These are phyloP conservation scores for Aristolochia contorta DNA, from an alignment of 164 flowering plant genomes.

Conservation along the genomic window DNA sequence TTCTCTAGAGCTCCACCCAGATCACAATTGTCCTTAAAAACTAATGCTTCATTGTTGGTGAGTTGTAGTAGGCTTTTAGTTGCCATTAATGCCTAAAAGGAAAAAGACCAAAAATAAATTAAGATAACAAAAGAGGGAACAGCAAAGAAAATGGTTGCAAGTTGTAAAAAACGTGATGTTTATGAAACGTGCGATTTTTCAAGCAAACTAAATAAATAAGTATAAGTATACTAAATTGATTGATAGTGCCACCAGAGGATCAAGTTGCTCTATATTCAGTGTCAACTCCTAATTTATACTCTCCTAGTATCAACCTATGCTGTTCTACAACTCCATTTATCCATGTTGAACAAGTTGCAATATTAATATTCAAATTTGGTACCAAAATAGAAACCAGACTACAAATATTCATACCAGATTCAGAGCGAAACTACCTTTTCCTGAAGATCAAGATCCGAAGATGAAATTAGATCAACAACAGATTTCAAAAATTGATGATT, in stretches of 20 bases:
- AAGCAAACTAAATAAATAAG: not conserved
- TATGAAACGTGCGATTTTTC: too few species aligned
- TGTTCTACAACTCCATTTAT: too few species aligned
- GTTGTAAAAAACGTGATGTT: not conserved
- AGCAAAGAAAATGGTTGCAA: too few species aligned
- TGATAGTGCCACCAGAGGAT: not conserved
- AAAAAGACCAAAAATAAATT: not conserved
- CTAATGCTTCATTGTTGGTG: slow-evolving; percentile 34
- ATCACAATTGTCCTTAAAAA: slow-evolving; percentile 53
- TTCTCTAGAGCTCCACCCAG: slow-evolving; percentile 54
- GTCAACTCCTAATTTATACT: too few species aligned
- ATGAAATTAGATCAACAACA: slow-evolving; percentile 54
- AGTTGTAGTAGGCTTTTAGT: slow-evolving; percentile 66
- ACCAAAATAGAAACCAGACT: not conserved
- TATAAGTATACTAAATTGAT: not conserved
- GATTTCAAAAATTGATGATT: slow-evolving; percentile 57
- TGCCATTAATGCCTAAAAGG: slow-evolving; percentile 57
- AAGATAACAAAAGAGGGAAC: not conserved
- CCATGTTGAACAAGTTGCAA: too few species aligned
- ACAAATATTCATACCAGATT: not conserved
- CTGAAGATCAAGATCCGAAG: slow-evolving; percentile 78
- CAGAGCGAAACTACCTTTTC: slow-evolving; percentile 53
- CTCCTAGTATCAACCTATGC: too few species aligned
- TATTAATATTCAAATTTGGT: too few species aligned
- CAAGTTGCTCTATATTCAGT: not conserved